Conservation (phyloP, 2,329 filamentous ascomycete genomes). For the Beauveria australis region DNA sequence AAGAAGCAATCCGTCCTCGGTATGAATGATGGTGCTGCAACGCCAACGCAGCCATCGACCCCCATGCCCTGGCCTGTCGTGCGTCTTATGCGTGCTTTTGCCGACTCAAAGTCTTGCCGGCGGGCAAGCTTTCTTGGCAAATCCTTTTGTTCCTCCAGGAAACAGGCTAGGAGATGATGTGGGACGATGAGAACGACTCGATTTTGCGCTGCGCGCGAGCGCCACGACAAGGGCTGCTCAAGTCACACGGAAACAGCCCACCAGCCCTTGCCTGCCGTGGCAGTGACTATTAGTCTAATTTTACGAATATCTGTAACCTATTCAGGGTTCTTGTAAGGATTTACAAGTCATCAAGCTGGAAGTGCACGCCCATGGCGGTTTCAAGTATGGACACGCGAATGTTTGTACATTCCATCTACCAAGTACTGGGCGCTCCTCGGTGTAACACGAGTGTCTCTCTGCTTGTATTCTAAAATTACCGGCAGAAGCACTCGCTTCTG, state of each 20-base stretch:
- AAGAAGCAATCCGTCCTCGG: background rate
- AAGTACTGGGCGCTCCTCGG: background rate
- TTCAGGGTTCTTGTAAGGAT: background rate
- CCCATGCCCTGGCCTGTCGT: background rate
- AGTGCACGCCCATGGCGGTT: background rate
- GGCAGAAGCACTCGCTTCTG: background rate
- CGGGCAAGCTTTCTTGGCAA: background rate
- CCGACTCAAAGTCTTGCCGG: background rate
- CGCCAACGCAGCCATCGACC: background rate
- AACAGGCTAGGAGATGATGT: background rate
- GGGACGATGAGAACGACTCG: background rate
- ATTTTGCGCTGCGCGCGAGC: background rate
- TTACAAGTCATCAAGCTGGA: too few relatives aligned
- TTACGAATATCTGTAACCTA: too few relatives aligned
- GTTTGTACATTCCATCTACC: background rate
- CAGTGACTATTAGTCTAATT: background rate
- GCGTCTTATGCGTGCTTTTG: background rate
- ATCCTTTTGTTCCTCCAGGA: background rate
- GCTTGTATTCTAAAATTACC: background rate
- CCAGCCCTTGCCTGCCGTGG: background rate
- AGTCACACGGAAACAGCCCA: background rate
- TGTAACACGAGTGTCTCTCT: background rate
- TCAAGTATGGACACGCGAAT: background rate
- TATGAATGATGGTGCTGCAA: background rate
- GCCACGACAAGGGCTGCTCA: background rate